Evolutionary conservation across 139 green algal species (phyloP), one percentile per base, ranked within the genome.

Genomic region (Ulvella scutata): DNA sequence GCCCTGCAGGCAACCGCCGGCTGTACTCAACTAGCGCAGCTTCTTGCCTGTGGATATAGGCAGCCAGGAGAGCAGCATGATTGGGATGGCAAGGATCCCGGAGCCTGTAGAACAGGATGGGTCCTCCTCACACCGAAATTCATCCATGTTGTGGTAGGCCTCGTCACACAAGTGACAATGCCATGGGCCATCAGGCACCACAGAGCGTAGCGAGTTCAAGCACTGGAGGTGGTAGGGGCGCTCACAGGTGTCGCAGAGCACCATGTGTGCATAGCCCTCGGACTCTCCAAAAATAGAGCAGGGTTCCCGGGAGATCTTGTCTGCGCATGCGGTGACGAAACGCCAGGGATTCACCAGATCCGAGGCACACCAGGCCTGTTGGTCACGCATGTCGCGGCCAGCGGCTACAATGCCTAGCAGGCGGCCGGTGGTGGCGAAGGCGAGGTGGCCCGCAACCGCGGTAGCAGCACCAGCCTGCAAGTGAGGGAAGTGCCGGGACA

Each of bases 141-240:
- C 75, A 29, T 43, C 39, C 4, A 79, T 20, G 26, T 79, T 79
- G 7, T 3, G 20, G 72, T 44, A 75, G 31, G 61, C 35, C 29
- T 35, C 28, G 75, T 79, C 75, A 67, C 75, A 79, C 17, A 26
- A n/a, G n/a, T 43, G 61, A 31, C 75, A 79, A 31, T 60, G 61
- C 75, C 75, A 75, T 2, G 62, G 61, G 31, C 75, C 75, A 72
- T 37, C 61, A 10, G 74, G 74, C 4, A 77, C 74, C n/a, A 35
- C 72, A 26, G 43, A 73, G 26, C 72, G 43, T 34, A 44, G 26
- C 23, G 74, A 44, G 17, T 73, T 43, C 2, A 73, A 13, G 40
- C 44, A 78, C 21, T 59, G 36, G 2, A 78, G 23, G n/a, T 78
- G 74, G 60, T 33, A 74, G 26, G 51, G 73, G 4, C 26, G 21